These are phyloP conservation scores for Kappamyces sp. DNA, from an alignment of 192 early-diverging fungal genomes.

Conservation along the genomic window DNA sequence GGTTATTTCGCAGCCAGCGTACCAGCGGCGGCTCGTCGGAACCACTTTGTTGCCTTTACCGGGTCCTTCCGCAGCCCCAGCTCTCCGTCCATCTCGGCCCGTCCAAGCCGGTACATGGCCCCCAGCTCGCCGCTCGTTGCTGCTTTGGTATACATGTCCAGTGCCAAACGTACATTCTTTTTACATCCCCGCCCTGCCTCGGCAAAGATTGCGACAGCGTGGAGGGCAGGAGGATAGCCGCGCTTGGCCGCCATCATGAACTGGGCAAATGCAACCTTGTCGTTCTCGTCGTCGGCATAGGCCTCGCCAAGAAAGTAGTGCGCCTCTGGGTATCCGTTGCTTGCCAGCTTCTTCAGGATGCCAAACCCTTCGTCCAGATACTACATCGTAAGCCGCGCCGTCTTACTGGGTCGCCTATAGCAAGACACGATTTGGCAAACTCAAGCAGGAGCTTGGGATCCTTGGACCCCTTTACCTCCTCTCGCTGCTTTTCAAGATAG, in stretches of 20 bases:
- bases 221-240: conserved; percentile 59
- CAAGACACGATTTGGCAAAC: conserved; percentile 63
- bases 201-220: conserved; percentile 56
- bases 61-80: conserved; percentile 60
- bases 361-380: conserved; percentile 57
- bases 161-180: conserved; percentile 52
- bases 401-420: conserved; percentile 12
- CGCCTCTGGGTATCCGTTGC: conserved; percentile 58
- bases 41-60: conserved; percentile 69
- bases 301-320: conserved; percentile 33
- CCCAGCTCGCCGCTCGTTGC: conserved; percentile 63
- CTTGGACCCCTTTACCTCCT: conserved; percentile 62
- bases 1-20: conserved; percentile 20
- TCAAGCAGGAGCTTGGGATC: conserved; percentile 58
- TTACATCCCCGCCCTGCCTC: conserved; percentile 61
- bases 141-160: conserved; percentile 67
- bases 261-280: conserved; percentile 63
- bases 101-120: conserved; percentile 64
- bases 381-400: conserved; percentile 9
- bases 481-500: conserved; percentile 40
- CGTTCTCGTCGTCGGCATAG: conserved; percentile 43
- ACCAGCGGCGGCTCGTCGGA: conserved; percentile 69
- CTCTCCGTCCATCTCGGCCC: conserved; percentile 70
- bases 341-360: conserved; percentile 53
- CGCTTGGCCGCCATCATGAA: conserved; percentile 67